These are phyloP conservation scores for Chalciporus sp. DNA, from an alignment of 1,284 basidiomycete genomes.

Conservation along the genomic window DNA sequence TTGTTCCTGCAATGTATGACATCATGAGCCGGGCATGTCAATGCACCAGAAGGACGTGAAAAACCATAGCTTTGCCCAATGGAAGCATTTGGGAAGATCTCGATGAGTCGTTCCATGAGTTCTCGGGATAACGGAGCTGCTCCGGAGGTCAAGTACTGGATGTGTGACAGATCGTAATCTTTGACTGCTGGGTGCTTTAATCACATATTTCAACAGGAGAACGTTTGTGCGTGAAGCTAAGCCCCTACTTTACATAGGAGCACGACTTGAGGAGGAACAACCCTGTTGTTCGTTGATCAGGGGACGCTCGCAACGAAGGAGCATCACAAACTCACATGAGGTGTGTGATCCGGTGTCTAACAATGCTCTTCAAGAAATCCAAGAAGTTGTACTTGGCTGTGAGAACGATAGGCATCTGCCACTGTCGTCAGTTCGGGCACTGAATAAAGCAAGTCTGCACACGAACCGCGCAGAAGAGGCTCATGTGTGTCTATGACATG, in stretches of 20 bases:
- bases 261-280: conserved; percentile 59
- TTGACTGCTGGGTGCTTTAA: conserved; percentile 53
- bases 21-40: background rate
- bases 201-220: conserved; percentile 10
- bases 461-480: conserved; percentile 45
- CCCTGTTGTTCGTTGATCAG: conserved; percentile 35
- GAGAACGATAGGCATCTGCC: conserved; percentile 51
- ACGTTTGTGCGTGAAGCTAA: conserved; percentile 1
- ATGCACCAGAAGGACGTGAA: conserved; percentile 8
- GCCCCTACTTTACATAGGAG: conserved; percentile 58
- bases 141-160: conserved; percentile 54
- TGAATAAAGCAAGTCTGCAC: background rate
- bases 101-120: conserved; percentile 47
- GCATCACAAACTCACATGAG: conserved; percentile 42
- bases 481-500: conserved; percentile 39
- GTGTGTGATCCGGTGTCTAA: conserved; percentile 54
- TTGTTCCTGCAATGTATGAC: conserved; percentile 38
- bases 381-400: conserved; percentile 53
- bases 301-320: conserved; percentile 20
- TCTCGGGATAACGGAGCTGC: conserved; percentile 65
- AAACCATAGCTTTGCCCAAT: conserved; percentile 57
- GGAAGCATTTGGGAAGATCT: conserved; percentile 45
- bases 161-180: conserved; percentile 54
- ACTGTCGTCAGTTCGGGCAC: conserved; percentile 1
- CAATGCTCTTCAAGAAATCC: conserved; percentile 55